These are phyloP conservation scores for Aspergillus spinulosporus DNA, from an alignment of 2,329 filamentous ascomycete genomes.

Conservation along the genomic window DNA sequence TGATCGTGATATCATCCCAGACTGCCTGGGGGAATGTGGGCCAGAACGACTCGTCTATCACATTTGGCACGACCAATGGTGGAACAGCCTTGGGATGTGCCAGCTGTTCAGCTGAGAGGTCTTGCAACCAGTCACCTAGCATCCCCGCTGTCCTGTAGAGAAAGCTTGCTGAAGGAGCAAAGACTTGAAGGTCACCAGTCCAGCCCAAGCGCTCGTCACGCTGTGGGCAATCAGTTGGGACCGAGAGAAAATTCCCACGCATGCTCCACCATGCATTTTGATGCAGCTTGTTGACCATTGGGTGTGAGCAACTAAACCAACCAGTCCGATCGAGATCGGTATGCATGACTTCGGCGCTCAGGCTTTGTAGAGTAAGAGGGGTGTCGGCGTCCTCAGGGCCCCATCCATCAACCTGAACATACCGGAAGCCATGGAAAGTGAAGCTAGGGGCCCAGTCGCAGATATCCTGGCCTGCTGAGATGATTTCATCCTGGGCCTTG, in stretches of 20 bases:
- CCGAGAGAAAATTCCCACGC: conserved; percentile 58
- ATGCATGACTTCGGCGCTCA: conserved; percentile 49
- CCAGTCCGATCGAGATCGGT: conserved; percentile 55
- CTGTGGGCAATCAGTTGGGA: conserved; percentile 61
- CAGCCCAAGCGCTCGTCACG: conserved; percentile 57
- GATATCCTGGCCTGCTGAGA: conserved; percentile 32
- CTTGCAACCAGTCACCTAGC: conserved; percentile 52
- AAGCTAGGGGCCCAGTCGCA: conserved; percentile 49
- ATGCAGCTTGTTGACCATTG: conserved; percentile 56
- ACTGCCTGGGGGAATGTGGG: conserved; percentile 31
- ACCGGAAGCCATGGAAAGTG: conserved; percentile 58
- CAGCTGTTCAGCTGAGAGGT: conserved; percentile 44
- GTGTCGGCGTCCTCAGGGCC: conserved; percentile 8
- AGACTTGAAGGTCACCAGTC: conserved; percentile 55
- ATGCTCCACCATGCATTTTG: conserved; percentile 59
- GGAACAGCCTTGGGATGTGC: conserved; percentile 27
- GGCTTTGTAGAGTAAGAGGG: conserved; percentile 17
- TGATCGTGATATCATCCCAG: conserved; percentile 43
- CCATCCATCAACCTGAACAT: conserved; percentile 42
- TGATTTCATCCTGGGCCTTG: conserved; percentile 45
- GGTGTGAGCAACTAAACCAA: conserved; percentile 54
- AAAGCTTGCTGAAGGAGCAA: conserved; percentile 54
- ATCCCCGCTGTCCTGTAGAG: conserved; percentile 57
- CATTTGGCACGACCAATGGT: conserved; percentile 35
- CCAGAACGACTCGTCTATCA: conserved; percentile 19